Base-by-base conservation (phyloP, 371 early-diverging fungal genomes). In the Actinomucor elegans region DNA sequence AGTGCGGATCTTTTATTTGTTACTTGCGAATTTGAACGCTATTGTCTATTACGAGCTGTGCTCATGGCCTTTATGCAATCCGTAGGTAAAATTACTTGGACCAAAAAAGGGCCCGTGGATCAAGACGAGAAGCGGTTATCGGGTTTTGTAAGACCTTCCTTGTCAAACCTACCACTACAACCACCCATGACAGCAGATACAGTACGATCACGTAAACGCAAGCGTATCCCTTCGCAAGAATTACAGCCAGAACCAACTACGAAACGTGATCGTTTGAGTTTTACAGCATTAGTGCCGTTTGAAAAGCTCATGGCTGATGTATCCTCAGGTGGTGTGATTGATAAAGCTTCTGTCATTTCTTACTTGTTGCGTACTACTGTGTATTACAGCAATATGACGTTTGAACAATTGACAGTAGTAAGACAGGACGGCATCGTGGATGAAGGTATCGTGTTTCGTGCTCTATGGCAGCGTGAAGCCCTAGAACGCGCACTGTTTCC, bases 381-480 rank as follows among this genome's bases (percentile, higher is more conserved):
- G 7, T 66, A 59, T 15, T 77, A 73, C 29, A 77, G 74, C 55
- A 77, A 77, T 37, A 77, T 77, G 77, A 69, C 77, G 18, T 77
- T 77, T 48, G 74, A 71, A 31, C 77, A 77, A 28, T 44, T 77
- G 9, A 67, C 69, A 1, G 52, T 37, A n/a, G 77, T 77, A 4
- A 63, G 71, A 2, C 61, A 67, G 0, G 77, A 77, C 36, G 68
- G 74, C 3, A 73, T 77, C 52, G 77, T 77, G 1, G 72, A 77
- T 41, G 77, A 77, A 41, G 64, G 62, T 1, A 66, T 71, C 20
- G 77, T 77, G 1, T 77, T 77, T 37, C 65, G 77, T n/a, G 77
- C 77, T 1, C 40, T 77, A 9, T 77, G 77, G 77, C 77, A 77
- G 44, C 55, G 77, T 14, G 65, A 73, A 43, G 71, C 77, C 9